phyloP scores from a whole-genome alignment of 108 stramenopile genomes.

The Chaetoceros tenuissimus region DNA sequence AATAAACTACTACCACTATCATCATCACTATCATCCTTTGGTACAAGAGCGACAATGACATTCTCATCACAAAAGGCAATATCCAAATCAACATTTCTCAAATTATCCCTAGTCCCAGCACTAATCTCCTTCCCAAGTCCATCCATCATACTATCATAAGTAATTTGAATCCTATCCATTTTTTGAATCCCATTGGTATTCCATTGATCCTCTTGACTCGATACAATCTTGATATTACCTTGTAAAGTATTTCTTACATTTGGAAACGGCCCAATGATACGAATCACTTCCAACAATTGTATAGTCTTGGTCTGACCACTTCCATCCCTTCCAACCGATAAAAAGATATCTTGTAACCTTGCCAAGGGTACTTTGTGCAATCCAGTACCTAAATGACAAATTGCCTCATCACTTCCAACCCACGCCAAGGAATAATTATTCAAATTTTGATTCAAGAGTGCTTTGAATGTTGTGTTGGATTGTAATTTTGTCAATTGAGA shows the following conservation, averaged over 20 bases:
- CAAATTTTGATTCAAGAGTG: not conserved
- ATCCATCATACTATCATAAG: constrained; percentile 70
- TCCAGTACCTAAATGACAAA: constrained; percentile 75
- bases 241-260: constrained; percentile 71
- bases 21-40: constrained; percentile 10
- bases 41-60: constrained; percentile 44
- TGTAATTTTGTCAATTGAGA: not conserved
- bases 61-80: constrained; percentile 51
- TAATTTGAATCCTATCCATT: constrained; percentile 19
- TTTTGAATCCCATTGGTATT: constrained; percentile 1
- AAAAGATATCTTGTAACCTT: constrained; percentile 71
- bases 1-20: constrained; percentile 16
- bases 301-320: constrained; percentile 22
- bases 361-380: constrained; percentile 85
- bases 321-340: constrained; percentile 36
- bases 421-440: constrained; percentile 60
- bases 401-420: constrained; percentile 65
- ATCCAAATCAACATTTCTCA: constrained; percentile 48
- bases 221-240: constrained; percentile 32
- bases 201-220: not conserved
- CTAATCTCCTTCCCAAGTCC: constrained; percentile 76
- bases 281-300: constrained; percentile 74
- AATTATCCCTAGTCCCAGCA: constrained; percentile 60
- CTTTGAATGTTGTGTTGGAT: not conserved
- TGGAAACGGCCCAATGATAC: constrained; percentile 82